Evolutionary conservation across 2,329 filamentous ascomycete species (phyloP).

Genomic region (Clonostachys chloroleuca): DNA sequence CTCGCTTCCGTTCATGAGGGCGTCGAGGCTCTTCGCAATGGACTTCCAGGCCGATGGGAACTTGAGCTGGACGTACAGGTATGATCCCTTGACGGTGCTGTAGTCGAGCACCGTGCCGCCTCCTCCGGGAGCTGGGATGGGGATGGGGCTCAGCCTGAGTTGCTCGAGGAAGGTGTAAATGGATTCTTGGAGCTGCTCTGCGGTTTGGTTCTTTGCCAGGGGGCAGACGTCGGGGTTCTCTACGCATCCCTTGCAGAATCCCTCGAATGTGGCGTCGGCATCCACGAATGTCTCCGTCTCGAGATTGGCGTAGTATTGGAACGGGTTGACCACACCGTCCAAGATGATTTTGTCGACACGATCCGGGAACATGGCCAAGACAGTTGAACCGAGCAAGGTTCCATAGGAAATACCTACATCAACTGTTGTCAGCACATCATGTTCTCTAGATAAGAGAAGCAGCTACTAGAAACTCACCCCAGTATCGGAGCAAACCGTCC

Average conservation of each 20-base stretch:
- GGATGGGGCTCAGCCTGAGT: constrained; percentile 17
- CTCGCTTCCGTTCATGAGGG: constrained; percentile 4
- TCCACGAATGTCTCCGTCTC: constrained; percentile 14
- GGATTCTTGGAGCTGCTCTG: constrained; percentile 25
- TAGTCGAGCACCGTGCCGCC: constrained; percentile 14
- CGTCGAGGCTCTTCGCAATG: constrained; percentile 5
- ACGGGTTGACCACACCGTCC: constrained; percentile 25
- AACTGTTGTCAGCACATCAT: neutral
- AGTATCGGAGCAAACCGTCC: constrained; percentile 27
- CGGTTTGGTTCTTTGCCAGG: constrained; percentile 20
- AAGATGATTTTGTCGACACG: constrained; percentile 28
- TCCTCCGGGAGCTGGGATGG: constrained; percentile 2
- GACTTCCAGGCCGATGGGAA: constrained; percentile 8
- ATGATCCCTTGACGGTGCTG: constrained; percentile 8
- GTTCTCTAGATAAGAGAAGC: neutral
- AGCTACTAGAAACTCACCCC: constrained; percentile 13
- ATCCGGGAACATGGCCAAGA: constrained; percentile 35
- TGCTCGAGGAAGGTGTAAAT: constrained; percentile 16
- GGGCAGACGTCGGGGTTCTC: constrained; percentile 14
- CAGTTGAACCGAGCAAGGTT: constrained; percentile 27
- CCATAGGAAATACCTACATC: constrained; percentile 31
- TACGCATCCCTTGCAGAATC: constrained; percentile 18
- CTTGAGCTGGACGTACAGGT: constrained; percentile 11
- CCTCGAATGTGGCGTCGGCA: constrained; percentile 17
- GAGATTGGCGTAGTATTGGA: constrained; percentile 19